These are phyloP conservation scores for Microthyrium microscopicum DNA, from an alignment of 2,329 filamentous ascomycete species.

Conservation along the genomic window DNA sequence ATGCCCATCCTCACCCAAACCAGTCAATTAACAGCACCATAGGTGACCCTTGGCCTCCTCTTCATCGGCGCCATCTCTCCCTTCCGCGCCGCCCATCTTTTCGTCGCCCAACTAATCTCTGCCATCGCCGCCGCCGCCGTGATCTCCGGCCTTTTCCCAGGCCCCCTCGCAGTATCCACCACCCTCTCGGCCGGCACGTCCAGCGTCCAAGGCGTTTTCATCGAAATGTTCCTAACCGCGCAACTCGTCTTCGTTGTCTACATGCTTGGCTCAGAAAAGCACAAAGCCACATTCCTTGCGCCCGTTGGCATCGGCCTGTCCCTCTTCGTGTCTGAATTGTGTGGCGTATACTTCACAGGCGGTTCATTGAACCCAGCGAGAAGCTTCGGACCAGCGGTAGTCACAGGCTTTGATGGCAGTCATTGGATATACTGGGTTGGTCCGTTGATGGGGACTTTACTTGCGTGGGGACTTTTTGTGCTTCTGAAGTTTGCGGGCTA, in stretches of 20 bases:
- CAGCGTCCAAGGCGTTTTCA: constrained; percentile 30
- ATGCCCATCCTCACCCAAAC: constrained; percentile 17
- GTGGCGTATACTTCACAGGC: constrained; percentile 7
- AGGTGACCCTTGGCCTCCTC: constrained; percentile 22
- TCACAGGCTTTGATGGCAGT: constrained; percentile 3
- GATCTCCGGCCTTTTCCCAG: constrained; percentile 27
- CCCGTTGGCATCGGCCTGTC: constrained; percentile 17
- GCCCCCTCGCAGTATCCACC: constrained; percentile 26
- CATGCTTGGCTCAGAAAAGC: constrained; percentile 26
- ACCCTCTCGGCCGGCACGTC: constrained; percentile 24
- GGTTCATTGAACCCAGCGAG: constrained; percentile 7
- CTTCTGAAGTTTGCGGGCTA: constrained; percentile 8
- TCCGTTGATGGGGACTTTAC: constrained; percentile 4
- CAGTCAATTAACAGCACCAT: constrained; percentile 8
- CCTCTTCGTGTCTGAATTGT: constrained; percentile 9
- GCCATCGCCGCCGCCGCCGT: constrained; percentile 25
- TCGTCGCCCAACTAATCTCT: constrained; percentile 18
- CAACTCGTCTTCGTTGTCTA: constrained; percentile 19
- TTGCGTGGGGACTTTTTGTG: constrained; percentile 7
- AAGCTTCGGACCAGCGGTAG: constrained; percentile 6
- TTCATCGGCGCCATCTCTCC: constrained; percentile 21
- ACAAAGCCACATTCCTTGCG: constrained; percentile 25
- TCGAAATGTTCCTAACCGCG: constrained; percentile 33
- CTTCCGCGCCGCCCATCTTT: constrained; percentile 16
- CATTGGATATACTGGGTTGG: constrained; percentile 9